Base-by-base conservation (phyloP, 345 rosid genomes). In the Ceriops zippeliana region DNA sequence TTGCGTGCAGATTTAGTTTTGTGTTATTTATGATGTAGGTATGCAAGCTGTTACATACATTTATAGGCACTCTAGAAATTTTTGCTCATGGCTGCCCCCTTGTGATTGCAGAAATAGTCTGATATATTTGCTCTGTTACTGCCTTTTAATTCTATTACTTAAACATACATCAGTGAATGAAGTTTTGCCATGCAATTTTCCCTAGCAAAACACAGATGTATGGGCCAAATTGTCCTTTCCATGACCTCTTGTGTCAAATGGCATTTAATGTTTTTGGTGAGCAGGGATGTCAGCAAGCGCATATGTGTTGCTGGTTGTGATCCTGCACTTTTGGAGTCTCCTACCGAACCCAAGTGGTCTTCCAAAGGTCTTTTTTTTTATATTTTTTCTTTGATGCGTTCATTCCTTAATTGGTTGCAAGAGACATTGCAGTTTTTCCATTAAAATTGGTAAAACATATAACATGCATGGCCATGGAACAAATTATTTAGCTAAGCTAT, bases 281-380 rank as follows among this genome's bases (percentile, higher is more conserved):
- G 79, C 83, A 95, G 99, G 72, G 89, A 81, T 60, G 61, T 89
- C 64, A 71, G 80, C 72, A 85, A 84, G 52, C 87, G 87, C n/a
- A 51, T 78, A 27, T 90, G 96, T 70, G 84, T 91, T 66, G 93
- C 99, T 77, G 96, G 97, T 72, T 72, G 61, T 78, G 87, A 89
- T 83, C 84, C 90, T 56, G 76, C 82, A n/a, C 57, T 81, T 66
- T 73, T 87, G 34, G 99, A 95, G 82, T 87, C 99, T 52, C 96
- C 97, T 56, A 88, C 90, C 58, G 97, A 95, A 73, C 97, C 96
- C 2, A 89, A 90, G 81, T 95, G 99, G 97, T 95, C 99, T 28
- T 70, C 96, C 49, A 73, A 77, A 73, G 99, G 99, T 91, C 79
- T 53, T 38, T 70, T 26, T 21, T 64, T 59, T 7, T n/a, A 24